Percentiles rank a stretch among this genome's conserved stretches.
These are phyloP conservation scores for Ascoidea tarda DNA, from an alignment of 805 yeast genomes.

Conservation along the genomic window DNA sequence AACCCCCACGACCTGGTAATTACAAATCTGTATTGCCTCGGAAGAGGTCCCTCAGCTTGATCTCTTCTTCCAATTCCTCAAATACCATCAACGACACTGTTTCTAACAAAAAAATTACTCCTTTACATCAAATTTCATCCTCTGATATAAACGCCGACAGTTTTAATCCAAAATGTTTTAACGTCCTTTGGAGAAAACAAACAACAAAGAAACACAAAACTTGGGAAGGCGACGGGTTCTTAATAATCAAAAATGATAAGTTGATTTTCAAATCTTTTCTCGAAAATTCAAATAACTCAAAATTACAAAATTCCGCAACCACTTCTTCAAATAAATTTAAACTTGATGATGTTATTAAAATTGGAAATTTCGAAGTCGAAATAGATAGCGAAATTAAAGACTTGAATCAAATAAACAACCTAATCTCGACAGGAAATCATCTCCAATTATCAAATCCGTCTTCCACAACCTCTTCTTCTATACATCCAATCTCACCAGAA, in stretches of 20 bases:
- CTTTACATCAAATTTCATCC: constrained; percentile 1
- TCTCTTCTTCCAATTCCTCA: neutral
- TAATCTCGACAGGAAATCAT: no score
- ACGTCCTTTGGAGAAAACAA: constrained; percentile 55
- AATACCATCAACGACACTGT: neutral
- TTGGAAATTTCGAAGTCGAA: constrained; percentile 52
- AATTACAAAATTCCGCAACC: neutral
- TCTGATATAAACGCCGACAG: neutral
- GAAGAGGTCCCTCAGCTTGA: constrained; percentile 4
- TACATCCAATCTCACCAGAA: constrained; percentile 5
- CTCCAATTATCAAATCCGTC: neutral
- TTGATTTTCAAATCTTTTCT: constrained; percentile 12
- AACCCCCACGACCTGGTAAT: constrained; percentile 26
- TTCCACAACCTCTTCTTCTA: neutral
- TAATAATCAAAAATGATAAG: constrained; percentile 20
- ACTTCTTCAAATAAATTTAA: constrained; percentile 1
- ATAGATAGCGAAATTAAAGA: constrained; percentile 32
- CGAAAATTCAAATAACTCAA: constrained; percentile 1
- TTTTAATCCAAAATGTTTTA: constrained; percentile 10
- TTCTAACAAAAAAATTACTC: neutral
- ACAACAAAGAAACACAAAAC: constrained; percentile 71
- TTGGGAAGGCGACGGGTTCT: constrained; percentile 88
- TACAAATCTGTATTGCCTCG: neutral
- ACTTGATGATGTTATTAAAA: constrained; percentile 16
- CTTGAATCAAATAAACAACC: constrained; percentile 11